phyloP scores from a whole-genome alignment of 2,329 filamentous ascomycete genomes.

The Phoma herbarum region DNA sequence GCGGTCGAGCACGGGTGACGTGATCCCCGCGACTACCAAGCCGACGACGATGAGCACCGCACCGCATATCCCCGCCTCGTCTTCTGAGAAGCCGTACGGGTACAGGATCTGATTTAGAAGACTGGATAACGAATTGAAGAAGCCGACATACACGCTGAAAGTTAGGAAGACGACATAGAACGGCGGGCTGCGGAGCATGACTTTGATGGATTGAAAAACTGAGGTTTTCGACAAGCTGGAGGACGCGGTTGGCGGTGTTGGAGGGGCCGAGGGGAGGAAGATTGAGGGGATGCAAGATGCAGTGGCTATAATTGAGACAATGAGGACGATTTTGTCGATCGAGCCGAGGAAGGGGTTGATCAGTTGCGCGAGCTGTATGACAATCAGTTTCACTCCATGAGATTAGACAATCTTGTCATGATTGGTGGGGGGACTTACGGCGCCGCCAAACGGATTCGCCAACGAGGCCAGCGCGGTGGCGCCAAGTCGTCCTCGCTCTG shows the following conservation, averaged over 20 bases:
- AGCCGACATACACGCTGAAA: slow-evolving; percentile 85
- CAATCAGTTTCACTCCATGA: slow-evolving; percentile 9
- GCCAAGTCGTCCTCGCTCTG: slow-evolving; percentile 79
- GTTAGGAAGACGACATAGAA: slow-evolving; percentile 83
- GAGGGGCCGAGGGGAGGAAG: slow-evolving; percentile 79
- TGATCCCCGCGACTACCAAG: slow-evolving; percentile 77
- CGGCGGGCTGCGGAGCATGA: slow-evolving; percentile 65
- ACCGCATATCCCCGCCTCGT: slow-evolving; percentile 87
- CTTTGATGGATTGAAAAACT: slow-evolving; percentile 61
- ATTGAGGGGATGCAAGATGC: slow-evolving; percentile 76
- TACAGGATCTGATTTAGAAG: slow-evolving; percentile 89
- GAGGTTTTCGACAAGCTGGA: slow-evolving; percentile 64
- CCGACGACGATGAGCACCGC: slow-evolving; percentile 90
- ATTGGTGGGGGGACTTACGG: slow-evolving; percentile 58
- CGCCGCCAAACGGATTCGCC: slow-evolving; percentile 89
- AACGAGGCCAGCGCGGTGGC: slow-evolving; percentile 86
- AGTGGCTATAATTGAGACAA: slow-evolving; percentile 81
- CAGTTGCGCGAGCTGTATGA: slow-evolving; percentile 70
- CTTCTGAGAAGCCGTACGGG: slow-evolving; percentile 85
- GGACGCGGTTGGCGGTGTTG: slow-evolving; percentile 78
- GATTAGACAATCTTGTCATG: neutral
- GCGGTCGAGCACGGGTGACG: slow-evolving; percentile 83
- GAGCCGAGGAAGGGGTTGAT: slow-evolving; percentile 80
- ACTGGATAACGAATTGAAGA: slow-evolving; percentile 92
- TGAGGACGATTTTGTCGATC: slow-evolving; percentile 84